Base-by-base conservation (phyloP, 1,139 yeast species). In the Magnusiomyces fungicola region DNA sequence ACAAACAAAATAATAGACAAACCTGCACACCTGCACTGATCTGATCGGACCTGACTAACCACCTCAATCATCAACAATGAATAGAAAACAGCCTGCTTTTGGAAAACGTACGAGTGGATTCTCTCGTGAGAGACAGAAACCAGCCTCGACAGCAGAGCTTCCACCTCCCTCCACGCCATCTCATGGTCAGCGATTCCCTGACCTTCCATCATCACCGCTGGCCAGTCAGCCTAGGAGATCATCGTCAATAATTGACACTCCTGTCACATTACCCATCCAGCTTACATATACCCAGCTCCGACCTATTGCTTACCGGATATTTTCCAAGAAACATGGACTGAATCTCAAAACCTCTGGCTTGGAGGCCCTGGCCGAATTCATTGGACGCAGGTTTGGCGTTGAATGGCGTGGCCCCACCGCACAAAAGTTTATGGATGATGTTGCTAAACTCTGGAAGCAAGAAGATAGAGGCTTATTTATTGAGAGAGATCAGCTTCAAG, bases 281-380 rank as follows among this genome's bases (percentile, higher is more conserved):
- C 76, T 90, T 3, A 85, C 80, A 51, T 88, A 96, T 0, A 78
- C 92, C 0, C 86, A 87, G 62, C 71, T 92, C 36, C 75, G 98
- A 45, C 98, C 98, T 0, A 70, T 90, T 45, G 97, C 97, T 0
- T 92, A 90, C 65, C 73, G 98, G 42, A 78, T 90, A 1, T 67
- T 92, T 19, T 87, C 97, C 2, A 92, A 89, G 67, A 92, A 92
- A 62, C 92, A 89, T 65, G 97, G 97, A 0, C 74, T 92, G 24
- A 90, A 90, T 63, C 78, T 92, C 55, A 89, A 92, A 60, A 81
- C 96, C 0, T 83, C 86, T 54, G 97, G 97, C 0, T 71, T 92
- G 22, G 76, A 74, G 43, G 75, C 77, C 1, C 70, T 94, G 45
- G 87, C 97, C 0, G 81, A 80, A 21, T 76, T 78, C 50, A 73